phyloP scores from a whole-genome alignment of 257 asterid species.

The Ligustrum vulgare region DNA sequence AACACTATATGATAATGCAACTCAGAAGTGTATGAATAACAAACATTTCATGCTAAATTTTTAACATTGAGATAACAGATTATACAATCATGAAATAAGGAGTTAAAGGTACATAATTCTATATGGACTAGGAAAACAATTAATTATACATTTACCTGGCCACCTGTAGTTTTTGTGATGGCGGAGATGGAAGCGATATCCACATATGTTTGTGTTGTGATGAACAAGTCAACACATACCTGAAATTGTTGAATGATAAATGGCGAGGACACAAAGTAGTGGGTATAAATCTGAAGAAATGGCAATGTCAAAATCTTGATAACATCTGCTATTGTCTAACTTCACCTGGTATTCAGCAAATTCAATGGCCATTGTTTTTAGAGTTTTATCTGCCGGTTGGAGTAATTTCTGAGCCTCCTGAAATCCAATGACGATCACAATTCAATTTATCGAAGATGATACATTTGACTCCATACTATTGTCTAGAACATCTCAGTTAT shows the following conservation, averaged over 20 bases:
- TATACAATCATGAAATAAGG: neutral
- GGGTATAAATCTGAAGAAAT: conserved; percentile 6
- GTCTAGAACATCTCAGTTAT: neutral
- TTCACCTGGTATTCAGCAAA: conserved; percentile 97
- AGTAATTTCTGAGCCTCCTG: conserved; percentile 97
- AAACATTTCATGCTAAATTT: neutral
- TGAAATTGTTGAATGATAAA: conserved; percentile 37
- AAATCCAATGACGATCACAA: conserved; percentile 33
- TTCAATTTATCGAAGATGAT: neutral
- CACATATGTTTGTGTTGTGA: conserved; percentile 85
- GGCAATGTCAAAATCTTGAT: conserved; percentile 5
- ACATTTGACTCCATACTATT: neutral
- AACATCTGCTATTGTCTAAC: conserved; percentile 13
- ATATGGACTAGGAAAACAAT: conserved; percentile 14
- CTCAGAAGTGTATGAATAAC: neutral
- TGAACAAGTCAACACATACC: conserved; percentile 97
- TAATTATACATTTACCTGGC: conserved; percentile 63
- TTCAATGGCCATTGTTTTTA: conserved; percentile 93
- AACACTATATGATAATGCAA: conserved; percentile 2
- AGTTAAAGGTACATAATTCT: conserved; percentile 11
- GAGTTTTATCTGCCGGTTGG: conserved; percentile 85
- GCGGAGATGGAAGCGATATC: conserved; percentile 95
- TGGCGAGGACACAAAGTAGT: conserved; percentile 14
- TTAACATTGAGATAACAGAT: neutral
- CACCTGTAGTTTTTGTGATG: conserved; percentile 93